phyloP scores from a whole-genome alignment of 1,139 yeast genomes.

The Petasospora rhodanensis region DNA sequence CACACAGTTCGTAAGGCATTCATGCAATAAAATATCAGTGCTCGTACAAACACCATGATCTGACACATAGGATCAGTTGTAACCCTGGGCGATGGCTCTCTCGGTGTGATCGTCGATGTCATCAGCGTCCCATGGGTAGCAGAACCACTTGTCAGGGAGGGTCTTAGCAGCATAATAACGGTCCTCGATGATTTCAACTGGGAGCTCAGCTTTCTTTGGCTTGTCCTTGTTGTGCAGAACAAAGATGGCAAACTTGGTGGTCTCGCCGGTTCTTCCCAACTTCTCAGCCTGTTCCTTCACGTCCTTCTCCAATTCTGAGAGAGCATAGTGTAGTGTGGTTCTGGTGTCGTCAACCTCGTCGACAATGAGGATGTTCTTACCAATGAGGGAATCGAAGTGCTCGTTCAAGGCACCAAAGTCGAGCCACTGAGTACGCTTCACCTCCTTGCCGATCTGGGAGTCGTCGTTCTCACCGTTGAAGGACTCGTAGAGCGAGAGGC shows the following conservation, averaged over 20 bases:
- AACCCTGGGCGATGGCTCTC: conserved; percentile 69
- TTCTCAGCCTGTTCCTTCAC: conserved; percentile 40
- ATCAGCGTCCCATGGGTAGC: conserved; percentile 64
- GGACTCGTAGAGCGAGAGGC: conserved; percentile 57
- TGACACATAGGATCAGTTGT: conserved; percentile 27
- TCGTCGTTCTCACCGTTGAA: conserved; percentile 40
- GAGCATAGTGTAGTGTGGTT: conserved; percentile 60
- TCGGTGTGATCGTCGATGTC: conserved; percentile 83
- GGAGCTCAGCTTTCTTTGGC: conserved; percentile 59
- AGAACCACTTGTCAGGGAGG: conserved; percentile 56
- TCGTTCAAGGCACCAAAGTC: conserved; percentile 54
- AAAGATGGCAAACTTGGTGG: conserved; percentile 61
- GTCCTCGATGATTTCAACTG: conserved; percentile 40
- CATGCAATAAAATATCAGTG: too few relatives aligned
- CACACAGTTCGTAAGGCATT: too few relatives aligned
- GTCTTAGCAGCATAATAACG: conserved; percentile 49
- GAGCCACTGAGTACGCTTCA: conserved; percentile 62
- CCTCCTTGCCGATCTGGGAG: conserved; percentile 55
- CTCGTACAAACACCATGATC: too few relatives aligned
- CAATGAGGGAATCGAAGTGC: conserved; percentile 51
- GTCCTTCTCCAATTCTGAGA: conserved; percentile 54
- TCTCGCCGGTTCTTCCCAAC: conserved; percentile 31
- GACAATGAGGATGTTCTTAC: conserved; percentile 58
- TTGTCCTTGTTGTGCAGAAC: conserved; percentile 92
- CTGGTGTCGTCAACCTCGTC: conserved; percentile 70